These are phyloP conservation scores for Ustilago nuda DNA, from an alignment of 1,284 basidiomycete species.

Conservation along the genomic window DNA sequence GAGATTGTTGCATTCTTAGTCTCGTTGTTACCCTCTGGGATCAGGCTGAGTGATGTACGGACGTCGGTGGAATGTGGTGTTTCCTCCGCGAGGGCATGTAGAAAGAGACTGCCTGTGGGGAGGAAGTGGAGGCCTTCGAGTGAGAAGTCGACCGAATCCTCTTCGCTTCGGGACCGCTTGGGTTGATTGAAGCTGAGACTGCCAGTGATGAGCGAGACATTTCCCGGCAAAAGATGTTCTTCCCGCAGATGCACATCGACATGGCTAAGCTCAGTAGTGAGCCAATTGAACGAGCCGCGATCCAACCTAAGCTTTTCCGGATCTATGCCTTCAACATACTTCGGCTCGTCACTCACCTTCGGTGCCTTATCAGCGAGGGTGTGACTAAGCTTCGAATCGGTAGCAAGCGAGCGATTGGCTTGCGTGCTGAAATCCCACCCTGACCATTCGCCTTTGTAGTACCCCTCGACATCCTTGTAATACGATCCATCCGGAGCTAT, in stretches of 20 bases:
- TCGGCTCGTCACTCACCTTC: background rate
- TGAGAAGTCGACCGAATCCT: conserved; percentile 46
- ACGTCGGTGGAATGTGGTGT: conserved; percentile 30
- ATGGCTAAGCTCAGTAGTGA: conserved; percentile 10
- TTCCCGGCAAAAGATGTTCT: conserved; percentile 36
- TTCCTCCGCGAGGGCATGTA: conserved; percentile 24
- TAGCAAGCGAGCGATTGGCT: conserved; percentile 26
- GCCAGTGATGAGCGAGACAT: conserved; percentile 47
- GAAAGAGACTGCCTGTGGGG: conserved; percentile 36
- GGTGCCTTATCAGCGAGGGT: conserved; percentile 2
- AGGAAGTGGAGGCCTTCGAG: conserved; percentile 57
- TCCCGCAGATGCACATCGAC: conserved; percentile 38
- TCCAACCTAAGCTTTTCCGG: conserved; percentile 9
- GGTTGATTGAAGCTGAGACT: conserved; percentile 32
- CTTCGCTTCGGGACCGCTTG: background rate
- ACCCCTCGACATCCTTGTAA: conserved; percentile 36
- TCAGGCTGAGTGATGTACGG: conserved; percentile 27
- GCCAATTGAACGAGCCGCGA: conserved; percentile 35
- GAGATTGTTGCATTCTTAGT: conserved; percentile 48
- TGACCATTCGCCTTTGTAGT: conserved; percentile 47
- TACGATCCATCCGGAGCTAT: conserved; percentile 29
- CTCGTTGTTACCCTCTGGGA: conserved; percentile 27
- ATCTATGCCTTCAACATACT: conserved; percentile 25
- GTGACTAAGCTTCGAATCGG: conserved; percentile 29
- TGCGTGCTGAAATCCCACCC: conserved; percentile 43